These are phyloP conservation scores for Malassezia restricta DNA, from an alignment of 1,284 basidiomycete genomes.

Conservation along the genomic window DNA sequence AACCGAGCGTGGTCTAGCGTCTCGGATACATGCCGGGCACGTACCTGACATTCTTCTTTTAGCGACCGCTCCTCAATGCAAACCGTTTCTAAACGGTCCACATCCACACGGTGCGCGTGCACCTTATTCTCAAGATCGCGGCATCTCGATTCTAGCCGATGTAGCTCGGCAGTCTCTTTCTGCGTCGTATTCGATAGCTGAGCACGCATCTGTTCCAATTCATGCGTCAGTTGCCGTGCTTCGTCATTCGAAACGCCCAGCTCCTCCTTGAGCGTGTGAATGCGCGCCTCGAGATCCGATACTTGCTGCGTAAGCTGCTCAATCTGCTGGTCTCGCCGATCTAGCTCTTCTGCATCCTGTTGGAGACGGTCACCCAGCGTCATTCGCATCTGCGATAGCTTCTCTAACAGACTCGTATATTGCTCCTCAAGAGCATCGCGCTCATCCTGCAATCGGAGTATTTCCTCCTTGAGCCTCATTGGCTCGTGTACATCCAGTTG, in stretches of 20 bases:
- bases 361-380: conserved; percentile 85
- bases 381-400: conserved; percentile 81
- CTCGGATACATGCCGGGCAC: conserved; percentile 51
- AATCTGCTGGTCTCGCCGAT: conserved; percentile 38
- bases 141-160: conserved; percentile 16
- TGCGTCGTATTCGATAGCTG: conserved; percentile 23
- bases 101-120: conserved; percentile 26
- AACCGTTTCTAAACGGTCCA: conserved; percentile 18
- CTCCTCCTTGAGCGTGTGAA: conserved; percentile 18
- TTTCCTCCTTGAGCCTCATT: conserved; percentile 11
- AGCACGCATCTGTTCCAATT: conserved; percentile 22
- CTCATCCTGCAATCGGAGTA: conserved; percentile 52
- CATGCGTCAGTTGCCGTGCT: conserved; percentile 17
- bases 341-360: conserved; percentile 62
- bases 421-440: conserved; percentile 72
- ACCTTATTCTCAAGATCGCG: conserved; percentile 26
- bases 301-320: conserved; percentile 22
- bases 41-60: conserved; percentile 52
- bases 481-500: conserved; percentile 1
- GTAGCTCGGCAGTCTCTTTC: conserved; percentile 18
- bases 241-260: conserved; percentile 24
- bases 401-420: conserved; percentile 72
- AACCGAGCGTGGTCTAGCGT: conserved; percentile 44
- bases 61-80: conserved; percentile 22
- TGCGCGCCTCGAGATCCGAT: not conserved